Evolutionary conservation across 2,329 filamentous ascomycete genomes (phyloP).

Genomic region (Colletotrichum sp.): DNA sequence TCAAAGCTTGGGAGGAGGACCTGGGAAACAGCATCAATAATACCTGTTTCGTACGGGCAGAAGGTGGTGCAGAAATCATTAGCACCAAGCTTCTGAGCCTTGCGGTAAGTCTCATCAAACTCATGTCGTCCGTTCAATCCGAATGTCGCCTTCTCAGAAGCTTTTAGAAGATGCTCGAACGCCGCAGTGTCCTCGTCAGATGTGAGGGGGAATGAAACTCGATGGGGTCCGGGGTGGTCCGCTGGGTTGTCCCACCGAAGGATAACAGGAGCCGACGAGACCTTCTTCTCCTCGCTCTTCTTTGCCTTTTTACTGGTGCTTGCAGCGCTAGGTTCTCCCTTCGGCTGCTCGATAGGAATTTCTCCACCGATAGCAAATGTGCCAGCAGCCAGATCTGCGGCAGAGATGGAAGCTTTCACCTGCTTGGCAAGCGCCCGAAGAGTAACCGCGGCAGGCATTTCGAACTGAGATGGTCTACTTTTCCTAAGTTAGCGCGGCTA

Average conservation of each 20-base stretch:
- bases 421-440: not conserved
- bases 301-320: not conserved
- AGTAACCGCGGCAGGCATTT: not conserved
- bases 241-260: not conserved
- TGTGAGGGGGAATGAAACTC: not conserved
- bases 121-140: conserved; percentile 50
- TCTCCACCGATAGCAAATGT: not conserved
- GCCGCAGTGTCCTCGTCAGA: not conserved
- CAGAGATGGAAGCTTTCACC: not conserved
- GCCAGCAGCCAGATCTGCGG: not conserved
- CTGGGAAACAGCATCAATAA: conserved; percentile 56
- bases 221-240: not conserved
- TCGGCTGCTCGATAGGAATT: not conserved
- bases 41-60: conserved; percentile 53
- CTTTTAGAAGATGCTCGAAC: not conserved
- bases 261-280: not conserved
- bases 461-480: not conserved
- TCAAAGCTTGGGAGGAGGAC: conserved; percentile 39
- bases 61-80: conserved; percentile 53
- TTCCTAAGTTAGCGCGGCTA: no score
- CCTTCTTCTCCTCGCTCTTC: not conserved
- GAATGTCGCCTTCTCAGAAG: conserved; percentile 38
- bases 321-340: no score
- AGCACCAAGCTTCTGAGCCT: conserved; percentile 55
- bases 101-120: conserved; percentile 56